Evolutionary conservation across 495 filamentous ascomycete species (phyloP), one percentile per base, ranked within the genome.

Genomic region (Pyrenula aspistea): DNA sequence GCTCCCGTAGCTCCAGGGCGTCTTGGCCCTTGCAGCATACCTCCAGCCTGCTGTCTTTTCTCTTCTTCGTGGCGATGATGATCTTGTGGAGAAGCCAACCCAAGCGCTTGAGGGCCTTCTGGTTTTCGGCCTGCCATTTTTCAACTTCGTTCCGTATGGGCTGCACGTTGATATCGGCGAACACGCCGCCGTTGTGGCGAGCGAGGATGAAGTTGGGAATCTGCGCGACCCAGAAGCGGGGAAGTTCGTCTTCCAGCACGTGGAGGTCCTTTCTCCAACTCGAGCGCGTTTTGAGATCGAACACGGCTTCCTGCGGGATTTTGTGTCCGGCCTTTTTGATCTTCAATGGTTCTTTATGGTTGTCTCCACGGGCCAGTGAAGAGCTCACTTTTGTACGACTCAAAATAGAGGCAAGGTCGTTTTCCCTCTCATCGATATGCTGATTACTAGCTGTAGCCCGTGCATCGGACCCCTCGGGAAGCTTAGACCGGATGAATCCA

Each of bases 231-330:
- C 83, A 87, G 4, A 87, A 70, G 1, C 80, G 71, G 2, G 77
- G 74, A 12, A 83, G 60, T 47, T 80, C 70, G 1, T 79, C 76
- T 1, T 49, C 57, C 50, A 81, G 63, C 2, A 60, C 65, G 22
- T 74, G 65, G 8, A 74, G 59, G 22, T 66, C 58, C 22, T 61
- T 4, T 62, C 24, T 68, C 67, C 49, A 72, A n/a, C 42, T 62
- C 21, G 72, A 75, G 10, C 82, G 76, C 0, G 86, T 89, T 60
- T 88, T 87, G 53, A 88, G 68, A 56, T 87, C 84, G 61, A 88
- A 82, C n/a, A 85, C 65, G 10, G 71, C 65, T 2, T 64, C 25
- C 54, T 85, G 83, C 10, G 31, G 31, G 15, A 42, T 42, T 25
- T 4, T 51, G 10, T 10, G 25, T 21, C 20, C 25, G 8, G 15